A percentile compares a stretch with the other conserved stretches of the same genome.
These are phyloP conservation scores for Kondoa malvinella DNA, from an alignment of 768 basidiomycete genomes.

Conservation along the genomic window DNA sequence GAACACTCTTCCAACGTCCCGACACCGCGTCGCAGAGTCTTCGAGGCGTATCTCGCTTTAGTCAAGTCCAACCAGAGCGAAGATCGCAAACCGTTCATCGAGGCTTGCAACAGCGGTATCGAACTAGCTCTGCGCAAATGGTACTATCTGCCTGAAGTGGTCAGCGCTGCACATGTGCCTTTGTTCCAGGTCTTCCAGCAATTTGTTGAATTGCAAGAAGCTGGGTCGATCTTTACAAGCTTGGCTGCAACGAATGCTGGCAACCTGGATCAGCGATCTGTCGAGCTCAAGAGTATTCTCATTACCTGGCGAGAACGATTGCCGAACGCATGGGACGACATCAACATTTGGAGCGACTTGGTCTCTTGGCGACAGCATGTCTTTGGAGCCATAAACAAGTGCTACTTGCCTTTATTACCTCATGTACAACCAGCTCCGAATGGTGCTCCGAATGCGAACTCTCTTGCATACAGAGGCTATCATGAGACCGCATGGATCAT, in stretches of 20 bases:
- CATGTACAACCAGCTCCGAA: constrained; percentile 24
- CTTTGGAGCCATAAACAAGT: constrained; percentile 88
- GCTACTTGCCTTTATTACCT: constrained; percentile 76
- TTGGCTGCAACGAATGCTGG: constrained; percentile 65
- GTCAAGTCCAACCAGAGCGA: constrained; percentile 70
- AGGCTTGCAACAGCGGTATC: constrained; percentile 83
- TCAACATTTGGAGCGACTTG: constrained; percentile 97
- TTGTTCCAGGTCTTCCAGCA: constrained; percentile 96
- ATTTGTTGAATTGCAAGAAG: constrained; percentile 92
- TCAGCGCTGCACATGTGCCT: constrained; percentile 84
- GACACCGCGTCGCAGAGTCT: constrained; percentile 91
- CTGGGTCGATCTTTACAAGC: constrained; percentile 72
- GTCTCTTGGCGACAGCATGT: constrained; percentile 98
- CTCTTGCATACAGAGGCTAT: constrained; percentile 82
- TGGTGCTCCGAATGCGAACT: constrained; percentile 38
- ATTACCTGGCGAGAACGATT: constrained; percentile 93
- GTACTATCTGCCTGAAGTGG: constrained; percentile 66
- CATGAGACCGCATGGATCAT: constrained; percentile 99
- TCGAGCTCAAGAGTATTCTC: constrained; percentile 86
- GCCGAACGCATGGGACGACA: constrained; percentile 89
- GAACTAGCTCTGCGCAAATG: constrained; percentile 92
- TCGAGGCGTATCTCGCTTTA: constrained; percentile 81
- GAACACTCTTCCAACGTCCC: constrained; percentile 62
- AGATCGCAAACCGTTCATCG: constrained; percentile 48
- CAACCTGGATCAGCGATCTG: constrained; percentile 87